These are phyloP conservation scores for Globisporangium takayamanum DNA, from an alignment of 352 stramenopile species.

Conservation along the genomic window DNA sequence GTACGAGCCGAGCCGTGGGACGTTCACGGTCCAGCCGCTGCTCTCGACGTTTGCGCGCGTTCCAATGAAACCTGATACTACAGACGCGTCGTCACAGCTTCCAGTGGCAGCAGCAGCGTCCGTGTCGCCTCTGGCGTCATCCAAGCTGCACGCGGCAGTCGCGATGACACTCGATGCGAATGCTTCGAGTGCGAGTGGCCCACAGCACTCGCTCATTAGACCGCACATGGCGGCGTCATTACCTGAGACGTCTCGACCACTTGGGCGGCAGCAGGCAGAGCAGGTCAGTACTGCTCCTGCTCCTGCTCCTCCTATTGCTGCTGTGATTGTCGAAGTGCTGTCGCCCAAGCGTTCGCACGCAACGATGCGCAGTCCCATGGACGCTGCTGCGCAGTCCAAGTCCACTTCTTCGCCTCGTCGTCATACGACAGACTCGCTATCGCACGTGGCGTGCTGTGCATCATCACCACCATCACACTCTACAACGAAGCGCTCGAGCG, in stretches of 20 bases:
- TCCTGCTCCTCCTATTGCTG: not conserved
- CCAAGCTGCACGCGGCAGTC: too few species aligned
- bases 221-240: not conserved
- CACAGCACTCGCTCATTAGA: constrained; percentile 2
- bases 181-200: too few species aligned
- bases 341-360: constrained; percentile 1
- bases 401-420: not conserved
- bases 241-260: too few species aligned
- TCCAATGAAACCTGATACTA: not conserved
- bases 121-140: too few species aligned
- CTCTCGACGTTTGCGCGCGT: constrained; percentile 32
- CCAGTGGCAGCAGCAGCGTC: not conserved
- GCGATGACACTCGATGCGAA: too few species aligned
- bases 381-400: not conserved
- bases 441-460: not conserved
- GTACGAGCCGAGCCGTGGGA: constrained; percentile 57
- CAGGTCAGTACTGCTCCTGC: not conserved
- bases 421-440: not conserved
- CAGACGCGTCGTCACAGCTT: not conserved
- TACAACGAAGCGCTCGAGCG: too few species aligned
- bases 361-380: not conserved
- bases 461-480: not conserved
- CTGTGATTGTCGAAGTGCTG: constrained; percentile 10
- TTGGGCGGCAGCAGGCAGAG: not conserved
- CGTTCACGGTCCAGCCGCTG: constrained; percentile 54